phyloP scores from a whole-genome alignment of 2,329 filamentous ascomycete genomes.

The Diplodia scrobiculata region DNA sequence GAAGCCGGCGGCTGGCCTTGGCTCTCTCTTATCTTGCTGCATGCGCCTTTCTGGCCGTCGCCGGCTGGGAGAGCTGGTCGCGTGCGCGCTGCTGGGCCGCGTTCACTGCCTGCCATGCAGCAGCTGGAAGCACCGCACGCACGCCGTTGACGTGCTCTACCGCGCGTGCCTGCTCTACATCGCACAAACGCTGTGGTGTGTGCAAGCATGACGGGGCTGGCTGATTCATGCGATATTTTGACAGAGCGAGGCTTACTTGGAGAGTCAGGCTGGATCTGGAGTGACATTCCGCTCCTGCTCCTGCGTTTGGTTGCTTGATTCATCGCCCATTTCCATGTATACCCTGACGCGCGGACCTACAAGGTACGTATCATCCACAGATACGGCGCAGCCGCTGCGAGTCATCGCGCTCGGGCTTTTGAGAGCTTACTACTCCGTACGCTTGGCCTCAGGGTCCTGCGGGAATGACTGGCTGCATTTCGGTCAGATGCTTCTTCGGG shows the following conservation, averaged over 20 bases:
- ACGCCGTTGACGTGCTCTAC: conserved; percentile 5
- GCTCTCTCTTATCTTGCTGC: neutral
- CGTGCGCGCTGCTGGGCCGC: neutral
- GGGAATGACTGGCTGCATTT: conserved; percentile 16
- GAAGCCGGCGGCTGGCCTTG: neutral
- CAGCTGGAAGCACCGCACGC: neutral
- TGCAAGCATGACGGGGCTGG: neutral
- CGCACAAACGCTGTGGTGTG: neutral
- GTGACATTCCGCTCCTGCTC: neutral
- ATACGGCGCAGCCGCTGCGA: conserved; percentile 1
- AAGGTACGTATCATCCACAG: neutral
- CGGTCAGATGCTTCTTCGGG: conserved; percentile 16
- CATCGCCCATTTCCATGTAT: neutral
- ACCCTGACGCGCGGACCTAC: neutral
- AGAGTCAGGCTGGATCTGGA: neutral
- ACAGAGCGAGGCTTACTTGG: neutral
- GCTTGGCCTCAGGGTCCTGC: conserved; percentile 4
- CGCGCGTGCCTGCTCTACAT: neutral
- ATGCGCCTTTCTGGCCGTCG: neutral
- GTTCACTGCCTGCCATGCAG: neutral
- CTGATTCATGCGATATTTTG: neutral
- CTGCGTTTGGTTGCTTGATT: neutral
- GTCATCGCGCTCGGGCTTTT: conserved; percentile 15
- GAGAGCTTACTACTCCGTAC: neutral
- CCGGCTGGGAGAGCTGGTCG: neutral